These are phyloP conservation scores for Solanum hybrid DNA, from an alignment of 305 asterid genomes.

Conservation along the genomic window DNA sequence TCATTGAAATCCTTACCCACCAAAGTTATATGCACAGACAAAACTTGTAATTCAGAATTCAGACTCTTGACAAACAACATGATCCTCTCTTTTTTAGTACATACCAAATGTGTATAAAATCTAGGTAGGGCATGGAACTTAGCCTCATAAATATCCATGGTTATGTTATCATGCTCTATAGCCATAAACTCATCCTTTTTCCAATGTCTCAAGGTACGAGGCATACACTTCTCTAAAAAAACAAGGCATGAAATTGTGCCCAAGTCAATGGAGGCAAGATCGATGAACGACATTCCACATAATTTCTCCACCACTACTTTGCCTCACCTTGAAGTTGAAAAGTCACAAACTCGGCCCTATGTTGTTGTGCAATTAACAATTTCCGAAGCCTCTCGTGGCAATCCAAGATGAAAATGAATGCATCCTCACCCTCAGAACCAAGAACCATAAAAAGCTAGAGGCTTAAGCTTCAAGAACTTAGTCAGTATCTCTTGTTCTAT, in stretches of 20 bases:
- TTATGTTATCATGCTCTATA: not conserved
- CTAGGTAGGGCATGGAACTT: not conserved
- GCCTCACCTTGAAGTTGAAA: too few species aligned
- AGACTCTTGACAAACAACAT: too few species aligned
- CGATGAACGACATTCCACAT: not conserved
- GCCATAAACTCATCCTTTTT: not conserved
- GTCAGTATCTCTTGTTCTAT: too few species aligned
- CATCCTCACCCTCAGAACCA: too few species aligned
- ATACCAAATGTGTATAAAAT: not conserved
- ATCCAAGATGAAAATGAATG: too few species aligned
- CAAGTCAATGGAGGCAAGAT: not conserved
- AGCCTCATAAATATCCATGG: not conserved
- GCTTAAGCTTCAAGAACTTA: too few species aligned
- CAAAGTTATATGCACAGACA: not conserved
- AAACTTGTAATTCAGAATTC: not conserved
- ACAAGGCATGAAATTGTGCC: not conserved
- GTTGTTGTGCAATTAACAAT: too few species aligned
- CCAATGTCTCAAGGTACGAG: not conserved
- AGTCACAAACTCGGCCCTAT: too few species aligned
- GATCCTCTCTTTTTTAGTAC: not conserved
- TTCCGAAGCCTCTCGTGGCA: too few species aligned
- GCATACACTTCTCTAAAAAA: not conserved
- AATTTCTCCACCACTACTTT: not conserved
- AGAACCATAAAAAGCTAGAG: too few species aligned
- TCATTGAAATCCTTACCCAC: not conserved